phyloP scores from a whole-genome alignment of 2,329 filamentous ascomycete genomes.

The Lithohypha guttulata region DNA sequence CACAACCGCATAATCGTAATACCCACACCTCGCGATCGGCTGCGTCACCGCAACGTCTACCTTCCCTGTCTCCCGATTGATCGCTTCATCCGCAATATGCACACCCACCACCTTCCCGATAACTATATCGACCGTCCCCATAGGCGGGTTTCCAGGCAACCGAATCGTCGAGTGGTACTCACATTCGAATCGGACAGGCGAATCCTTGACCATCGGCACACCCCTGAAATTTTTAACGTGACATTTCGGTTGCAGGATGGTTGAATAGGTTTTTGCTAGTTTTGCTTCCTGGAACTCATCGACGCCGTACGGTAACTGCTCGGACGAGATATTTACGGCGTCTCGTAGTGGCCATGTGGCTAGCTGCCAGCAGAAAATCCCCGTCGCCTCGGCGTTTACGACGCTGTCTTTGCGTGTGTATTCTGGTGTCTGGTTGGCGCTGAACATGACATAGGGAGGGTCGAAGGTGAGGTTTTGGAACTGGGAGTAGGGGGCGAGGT shows the following conservation, averaged over 20 bases:
- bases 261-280: conserved; percentile 39
- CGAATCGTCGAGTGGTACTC: conserved; percentile 45
- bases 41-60: conserved; percentile 47
- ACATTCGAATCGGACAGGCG: conserved; percentile 51
- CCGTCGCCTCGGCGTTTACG: conserved; percentile 45
- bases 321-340: conserved; percentile 45
- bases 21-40: conserved; percentile 51
- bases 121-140: conserved; percentile 48
- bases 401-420: conserved; percentile 46
- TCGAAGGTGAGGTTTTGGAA: conserved; percentile 56
- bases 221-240: conserved; percentile 2
- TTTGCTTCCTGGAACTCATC: conserved; percentile 46
- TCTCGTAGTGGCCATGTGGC: conserved; percentile 47
- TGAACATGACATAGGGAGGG: conserved; percentile 54
- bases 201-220: conserved; percentile 42
- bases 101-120: conserved; percentile 48
- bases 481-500: conserved; percentile 51
- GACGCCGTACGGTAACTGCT: conserved; percentile 38
- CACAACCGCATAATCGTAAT: conserved; percentile 49
- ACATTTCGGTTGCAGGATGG: conserved; percentile 23
- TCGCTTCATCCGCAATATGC: conserved; percentile 44
- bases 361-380: conserved; percentile 50
- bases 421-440: conserved; percentile 43
- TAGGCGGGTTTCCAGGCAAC: conserved; percentile 46
- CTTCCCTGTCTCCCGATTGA: conserved; percentile 40